A percentile compares a stretch with the other conserved stretches of the same genome.
Conservation (phyloP, 2,329 filamentous ascomycete genomes). For the Claviceps africana region DNA sequence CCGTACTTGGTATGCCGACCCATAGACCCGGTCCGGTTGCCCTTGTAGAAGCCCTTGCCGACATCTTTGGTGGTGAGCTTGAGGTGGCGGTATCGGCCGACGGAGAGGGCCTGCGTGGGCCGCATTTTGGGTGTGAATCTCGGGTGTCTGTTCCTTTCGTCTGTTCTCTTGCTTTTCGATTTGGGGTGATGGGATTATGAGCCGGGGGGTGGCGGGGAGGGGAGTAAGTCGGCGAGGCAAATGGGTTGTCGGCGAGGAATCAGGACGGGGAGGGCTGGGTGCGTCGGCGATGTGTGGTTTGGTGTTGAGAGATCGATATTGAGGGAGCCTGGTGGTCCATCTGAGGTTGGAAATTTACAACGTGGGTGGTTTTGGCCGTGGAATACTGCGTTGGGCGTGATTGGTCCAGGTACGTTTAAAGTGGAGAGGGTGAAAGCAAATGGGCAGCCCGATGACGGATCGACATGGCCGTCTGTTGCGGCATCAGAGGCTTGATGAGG, state of each 20-base stretch:
- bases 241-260: too few relatives aligned
- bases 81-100: slow-evolving; percentile 57
- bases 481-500: too few relatives aligned
- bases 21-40: slow-evolving; percentile 77
- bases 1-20: slow-evolving; percentile 73
- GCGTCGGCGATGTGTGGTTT: background rate
- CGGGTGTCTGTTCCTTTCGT: too few relatives aligned
- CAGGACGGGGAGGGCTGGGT: background rate
- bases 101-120: slow-evolving; percentile 52
- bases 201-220: too few relatives aligned
- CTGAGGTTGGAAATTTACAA: background rate
- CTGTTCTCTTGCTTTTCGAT: too few relatives aligned
- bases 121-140: slow-evolving; percentile 33
- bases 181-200: too few relatives aligned
- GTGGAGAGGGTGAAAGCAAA: background rate
- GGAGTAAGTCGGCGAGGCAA: too few relatives aligned
- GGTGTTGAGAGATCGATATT: background rate
- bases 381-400: background rate
- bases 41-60: slow-evolving; percentile 93
- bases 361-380: background rate
- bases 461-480: too few relatives aligned
- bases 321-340: background rate
- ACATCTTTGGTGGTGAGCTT: slow-evolving; percentile 85
- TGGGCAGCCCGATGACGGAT: too few relatives aligned
- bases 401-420: background rate